Base-by-base conservation (phyloP, 129 eudicot species). In the Flaveria brownii region DNA sequence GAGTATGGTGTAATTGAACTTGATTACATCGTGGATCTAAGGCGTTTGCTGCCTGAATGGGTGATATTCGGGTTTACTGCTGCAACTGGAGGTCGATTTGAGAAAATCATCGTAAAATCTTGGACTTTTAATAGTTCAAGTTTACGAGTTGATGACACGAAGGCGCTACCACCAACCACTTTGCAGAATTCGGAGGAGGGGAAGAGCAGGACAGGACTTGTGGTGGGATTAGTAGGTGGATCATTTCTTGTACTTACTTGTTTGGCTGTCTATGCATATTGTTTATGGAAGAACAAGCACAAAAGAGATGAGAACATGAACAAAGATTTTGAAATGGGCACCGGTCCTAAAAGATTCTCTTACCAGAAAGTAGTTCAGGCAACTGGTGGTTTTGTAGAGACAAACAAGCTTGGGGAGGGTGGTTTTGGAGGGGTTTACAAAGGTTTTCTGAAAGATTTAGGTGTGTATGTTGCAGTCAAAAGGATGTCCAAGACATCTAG, bases 361-460 rank as follows among this genome's bases (percentile, higher is more conserved):
- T 86, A 80, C 56, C 25, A 41, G 0, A 78, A 78, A 15, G 46
- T 86, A 45, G 78, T 71, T 16, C 41, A n/a, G 8, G 70, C 87
- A 47, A 85, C 89, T 2, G 70, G 23, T 12, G 57, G 76, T 64
- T 82, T 85, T 59, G 62, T 69, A 4, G 77, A 74, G 4, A 68
- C 65, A 6, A 18, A 55, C 9, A 85, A 85, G 62, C 83, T 82
- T 51, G 89, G 89, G 18, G 84, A 85, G 60, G 85, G 85, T 26
- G 70, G 70, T n/a, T 65, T 59, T 5, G 65, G 65, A 17, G 36
- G 36, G 5, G 65, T 59, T 59, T 59, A 59, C 16, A 59, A 23
- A 59, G 65, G 65, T 0, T 59, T 59, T 59, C 12, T 59, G 15
- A 23, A 59, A 59, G 65, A 59, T 59, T 23, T 23, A 22, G 20